phyloP scores from a whole-genome alignment of 495 filamentous ascomycete species.

The Penicillium steckii region DNA sequence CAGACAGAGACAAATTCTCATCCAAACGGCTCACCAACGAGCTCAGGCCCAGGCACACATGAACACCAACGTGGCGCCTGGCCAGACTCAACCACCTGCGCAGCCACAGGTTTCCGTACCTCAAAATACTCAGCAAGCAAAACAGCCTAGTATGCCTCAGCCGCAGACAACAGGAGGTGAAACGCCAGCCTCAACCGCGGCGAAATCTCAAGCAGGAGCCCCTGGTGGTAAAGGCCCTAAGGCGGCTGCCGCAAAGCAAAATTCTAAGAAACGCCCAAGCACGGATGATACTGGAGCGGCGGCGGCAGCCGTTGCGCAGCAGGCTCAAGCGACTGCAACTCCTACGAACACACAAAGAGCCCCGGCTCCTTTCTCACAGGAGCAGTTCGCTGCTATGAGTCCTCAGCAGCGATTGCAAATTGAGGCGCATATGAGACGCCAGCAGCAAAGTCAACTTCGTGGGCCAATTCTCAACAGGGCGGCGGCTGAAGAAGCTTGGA shows the following conservation, averaged over 20 bases:
- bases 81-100: constrained; percentile 37
- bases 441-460: constrained; percentile 29
- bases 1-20: constrained; percentile 30
- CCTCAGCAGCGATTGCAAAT: constrained; percentile 49
- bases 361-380: constrained; percentile 37
- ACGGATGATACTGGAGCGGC: constrained; percentile 61
- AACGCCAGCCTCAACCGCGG: constrained; percentile 11
- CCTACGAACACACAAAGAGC: constrained; percentile 29
- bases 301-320: constrained; percentile 42
- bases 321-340: constrained; percentile 28
- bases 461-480: constrained; percentile 25
- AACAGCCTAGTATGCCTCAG: constrained; percentile 24
- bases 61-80: constrained; percentile 19
- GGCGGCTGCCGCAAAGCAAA: constrained; percentile 28
- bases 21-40: constrained; percentile 32
- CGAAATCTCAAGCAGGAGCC: constrained; percentile 23
- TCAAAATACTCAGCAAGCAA: constrained; percentile 18
- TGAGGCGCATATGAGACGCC: constrained; percentile 38
- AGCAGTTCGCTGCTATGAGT: constrained; percentile 52
- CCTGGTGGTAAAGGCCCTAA: constrained; percentile 27
- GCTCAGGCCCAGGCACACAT: constrained; percentile 28
- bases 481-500: constrained; percentile 40
- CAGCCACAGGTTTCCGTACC: constrained; percentile 33
- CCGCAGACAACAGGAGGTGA: constrained; percentile 15
- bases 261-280: constrained; percentile 56